Conservation (phyloP, 192 early-diverging fungal genomes). For the Podochytrium sp. region DNA sequence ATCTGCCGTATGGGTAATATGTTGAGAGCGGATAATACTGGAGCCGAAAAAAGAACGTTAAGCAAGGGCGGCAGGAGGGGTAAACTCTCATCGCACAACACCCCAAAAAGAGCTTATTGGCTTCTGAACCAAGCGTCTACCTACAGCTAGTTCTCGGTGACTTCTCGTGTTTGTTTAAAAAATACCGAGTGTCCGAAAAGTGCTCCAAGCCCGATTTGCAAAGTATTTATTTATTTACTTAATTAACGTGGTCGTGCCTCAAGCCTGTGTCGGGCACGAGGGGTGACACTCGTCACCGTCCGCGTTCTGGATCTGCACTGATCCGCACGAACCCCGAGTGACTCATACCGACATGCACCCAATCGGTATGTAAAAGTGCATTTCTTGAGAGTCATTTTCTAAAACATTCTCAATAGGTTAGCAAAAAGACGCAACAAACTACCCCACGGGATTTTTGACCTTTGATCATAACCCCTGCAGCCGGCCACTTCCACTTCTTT, state of each 20-base stretch:
- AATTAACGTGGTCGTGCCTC: slow-evolving; percentile 78
- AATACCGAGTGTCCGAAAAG: too few species aligned
- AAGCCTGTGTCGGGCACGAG: slow-evolving; percentile 93
- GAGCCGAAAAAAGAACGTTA: too few species aligned
- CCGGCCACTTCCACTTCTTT: slow-evolving; percentile 38
- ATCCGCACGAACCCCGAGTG: background rate
- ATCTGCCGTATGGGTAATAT: too few species aligned
- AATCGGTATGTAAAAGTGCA: background rate
- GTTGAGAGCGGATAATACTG: too few species aligned
- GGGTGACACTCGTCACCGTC: slow-evolving; percentile 80
- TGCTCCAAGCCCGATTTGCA: too few species aligned
- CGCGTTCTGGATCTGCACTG: slow-evolving; percentile 53
- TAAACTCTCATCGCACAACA: too few species aligned
- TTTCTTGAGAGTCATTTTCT: background rate
- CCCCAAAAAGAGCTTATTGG: too few species aligned
- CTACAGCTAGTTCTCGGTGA: too few species aligned
- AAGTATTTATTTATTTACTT: slow-evolving; percentile 65
- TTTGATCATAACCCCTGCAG: slow-evolving; percentile 50
- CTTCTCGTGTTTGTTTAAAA: too few species aligned
- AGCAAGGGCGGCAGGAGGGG: too few species aligned
- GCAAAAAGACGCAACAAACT: background rate
- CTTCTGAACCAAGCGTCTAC: too few species aligned
- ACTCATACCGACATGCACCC: background rate
- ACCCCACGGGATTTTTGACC: too few species aligned
- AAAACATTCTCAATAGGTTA: background rate